Conservation (phyloP, 192 early-diverging fungal species). For the Umbelopsis sp. region DNA sequence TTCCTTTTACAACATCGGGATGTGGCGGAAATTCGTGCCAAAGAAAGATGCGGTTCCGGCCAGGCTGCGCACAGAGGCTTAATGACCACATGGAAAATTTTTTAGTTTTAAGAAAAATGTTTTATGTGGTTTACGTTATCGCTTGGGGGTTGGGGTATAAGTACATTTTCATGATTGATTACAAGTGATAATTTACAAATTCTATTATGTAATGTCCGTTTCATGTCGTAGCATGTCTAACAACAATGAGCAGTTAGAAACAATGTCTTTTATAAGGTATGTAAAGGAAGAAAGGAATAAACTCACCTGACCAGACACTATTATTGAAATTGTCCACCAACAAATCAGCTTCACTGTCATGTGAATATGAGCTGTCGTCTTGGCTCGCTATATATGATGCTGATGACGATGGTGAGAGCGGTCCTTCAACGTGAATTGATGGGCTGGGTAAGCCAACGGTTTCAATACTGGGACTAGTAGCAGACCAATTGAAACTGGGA, state of each 20-base stretch:
- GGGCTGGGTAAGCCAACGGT: not conserved
- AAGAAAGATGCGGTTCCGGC: too few relatives aligned
- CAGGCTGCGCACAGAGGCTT: too few relatives aligned
- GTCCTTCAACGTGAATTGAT: not conserved
- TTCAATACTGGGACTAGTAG: not conserved
- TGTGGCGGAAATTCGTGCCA: too few relatives aligned
- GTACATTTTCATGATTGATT: not conserved
- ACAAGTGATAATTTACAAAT: conserved; percentile 1
- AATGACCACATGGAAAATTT: too few relatives aligned
- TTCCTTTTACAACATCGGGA: too few relatives aligned
- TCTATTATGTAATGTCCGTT: not conserved
- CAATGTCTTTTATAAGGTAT: not conserved
- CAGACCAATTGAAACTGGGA: not conserved
- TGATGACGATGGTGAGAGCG: not conserved
- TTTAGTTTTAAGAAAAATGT: too few relatives aligned
- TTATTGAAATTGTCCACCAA: not conserved
- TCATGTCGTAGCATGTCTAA: not conserved
- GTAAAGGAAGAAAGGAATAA: not conserved
- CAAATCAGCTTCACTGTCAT: not conserved
- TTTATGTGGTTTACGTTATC: not conserved
- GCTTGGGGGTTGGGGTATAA: too few relatives aligned
- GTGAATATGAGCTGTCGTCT: not conserved
- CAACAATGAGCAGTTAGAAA: not conserved
- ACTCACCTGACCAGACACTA: not conserved
- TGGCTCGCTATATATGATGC: not conserved